Evolutionary conservation across 495 filamentous ascomycete species (phyloP), one percentile per base, ranked within the genome.

Genomic region (Penicillium soppii): DNA sequence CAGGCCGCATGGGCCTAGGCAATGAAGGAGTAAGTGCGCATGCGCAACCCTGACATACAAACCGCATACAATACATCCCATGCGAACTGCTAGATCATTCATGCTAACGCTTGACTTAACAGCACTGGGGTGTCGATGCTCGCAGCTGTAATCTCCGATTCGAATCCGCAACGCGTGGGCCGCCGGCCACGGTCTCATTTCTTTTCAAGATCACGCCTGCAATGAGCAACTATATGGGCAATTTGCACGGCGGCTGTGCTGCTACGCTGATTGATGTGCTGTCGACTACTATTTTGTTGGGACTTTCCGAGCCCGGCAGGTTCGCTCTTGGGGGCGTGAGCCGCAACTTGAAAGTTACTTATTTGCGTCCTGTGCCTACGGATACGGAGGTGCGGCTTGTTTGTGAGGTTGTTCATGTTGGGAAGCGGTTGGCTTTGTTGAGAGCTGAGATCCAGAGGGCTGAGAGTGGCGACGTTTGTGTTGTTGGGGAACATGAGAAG

Each of bases 401-500:
- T 40, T 82, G 80, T 57, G 82, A 87, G 63, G 62, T 89, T 3
- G 68, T 90, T 1, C 76, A 83, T 61, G 74, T 81, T 7, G 88
- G 88, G 7, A 76, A 74, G 59, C 62, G 79, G 41, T 53, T 89
- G 57, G 77, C 77, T 49, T 45, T 73, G 27, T 29, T 77, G 19
- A 60, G 66, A 43, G 62, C 66, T 39, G 72, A 77, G 62, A 74
- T 77, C 39, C 60, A 58, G 33, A 66, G 58, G 35, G 64, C 54
- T 16, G 72, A 69, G 19, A 74, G 72, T 39, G 84, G 82, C 5
- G 76, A 71, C 27, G 42, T 88, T 8, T 67, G 84, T 54, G 76
- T 79, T 1, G 73, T 79, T n/a, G 85, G 80, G 36, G 86, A 89
- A 65, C 86, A 89, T 70, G 78, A 81, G 43, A 89, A 88, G 70